These are phyloP conservation scores for Phytophthora rubi DNA, from an alignment of 352 stramenopile species.

Conservation along the genomic window DNA sequence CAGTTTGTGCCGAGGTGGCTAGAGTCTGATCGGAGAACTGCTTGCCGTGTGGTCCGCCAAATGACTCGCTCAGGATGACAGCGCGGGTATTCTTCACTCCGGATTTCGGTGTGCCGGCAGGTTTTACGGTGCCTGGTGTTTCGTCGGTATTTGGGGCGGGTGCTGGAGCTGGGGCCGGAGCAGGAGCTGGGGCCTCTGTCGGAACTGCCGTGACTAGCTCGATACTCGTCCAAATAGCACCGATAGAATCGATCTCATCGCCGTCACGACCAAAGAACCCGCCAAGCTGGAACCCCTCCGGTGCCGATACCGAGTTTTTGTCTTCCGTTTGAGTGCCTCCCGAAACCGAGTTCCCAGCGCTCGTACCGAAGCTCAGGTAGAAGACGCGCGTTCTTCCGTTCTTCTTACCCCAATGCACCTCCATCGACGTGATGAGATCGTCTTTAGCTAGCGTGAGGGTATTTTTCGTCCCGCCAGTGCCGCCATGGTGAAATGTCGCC, in stretches of 20 bases:
- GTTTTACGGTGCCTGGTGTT: conserved; percentile 10
- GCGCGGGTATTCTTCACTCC: conserved; percentile 12
- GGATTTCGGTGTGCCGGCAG: not conserved
- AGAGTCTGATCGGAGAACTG: conserved; percentile 19
- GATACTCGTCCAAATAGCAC: conserved; percentile 23
- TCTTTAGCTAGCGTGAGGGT: conserved; percentile 9
- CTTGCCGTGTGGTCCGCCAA: conserved; percentile 19
- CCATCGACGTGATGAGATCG: conserved; percentile 21
- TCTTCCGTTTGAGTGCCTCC: conserved; percentile 12
- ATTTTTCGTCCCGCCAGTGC: conserved; percentile 6
- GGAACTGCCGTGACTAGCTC: conserved; percentile 12
- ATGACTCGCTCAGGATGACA: conserved; percentile 14
- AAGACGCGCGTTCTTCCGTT: conserved; percentile 15
- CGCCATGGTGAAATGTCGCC: conserved; percentile 9
- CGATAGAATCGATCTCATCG: conserved; percentile 19
- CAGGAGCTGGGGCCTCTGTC: not conserved
- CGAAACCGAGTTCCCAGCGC: conserved; percentile 11
- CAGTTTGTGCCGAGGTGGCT: conserved; percentile 13
- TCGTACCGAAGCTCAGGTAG: conserved; percentile 19
- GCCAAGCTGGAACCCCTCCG: conserved; percentile 17
- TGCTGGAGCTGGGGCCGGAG: no score
- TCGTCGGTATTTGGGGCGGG: conserved; percentile 1
- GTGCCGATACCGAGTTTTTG: conserved; percentile 4
- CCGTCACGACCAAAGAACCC: conserved; percentile 13
- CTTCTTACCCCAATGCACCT: conserved; percentile 13